phyloP scores from a whole-genome alignment of 768 basidiomycete species.

The Naematelia aurantialba region DNA sequence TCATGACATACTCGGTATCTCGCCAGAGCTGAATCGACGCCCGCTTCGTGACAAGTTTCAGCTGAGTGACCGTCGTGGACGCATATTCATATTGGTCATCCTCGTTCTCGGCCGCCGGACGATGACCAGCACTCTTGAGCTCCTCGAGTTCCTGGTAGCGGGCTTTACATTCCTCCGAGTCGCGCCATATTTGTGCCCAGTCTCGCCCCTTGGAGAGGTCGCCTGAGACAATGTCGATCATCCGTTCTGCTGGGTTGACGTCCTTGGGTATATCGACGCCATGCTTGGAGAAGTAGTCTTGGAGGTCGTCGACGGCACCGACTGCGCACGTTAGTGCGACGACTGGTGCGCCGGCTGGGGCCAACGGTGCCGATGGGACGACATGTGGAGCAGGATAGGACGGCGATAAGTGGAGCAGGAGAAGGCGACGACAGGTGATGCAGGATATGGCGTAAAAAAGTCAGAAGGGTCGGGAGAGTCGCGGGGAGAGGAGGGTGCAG shows the following conservation, averaged over 20 bases:
- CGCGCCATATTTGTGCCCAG: slow-evolving; percentile 77
- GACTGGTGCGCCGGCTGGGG: too few species aligned
- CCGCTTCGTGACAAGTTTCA: slow-evolving; percentile 38
- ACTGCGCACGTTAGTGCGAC: slow-evolving; percentile 1
- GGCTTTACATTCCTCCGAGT: slow-evolving; percentile 58
- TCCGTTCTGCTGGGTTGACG: slow-evolving; percentile 71
- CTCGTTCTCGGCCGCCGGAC: slow-evolving; percentile 50
- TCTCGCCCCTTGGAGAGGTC: slow-evolving; percentile 65
- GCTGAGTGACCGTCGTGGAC: slow-evolving; percentile 64
- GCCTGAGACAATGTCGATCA: slow-evolving; percentile 60
- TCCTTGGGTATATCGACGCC: slow-evolving; percentile 60
- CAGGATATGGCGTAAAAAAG: slow-evolving; percentile 75
- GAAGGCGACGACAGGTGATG: slow-evolving; percentile 61
- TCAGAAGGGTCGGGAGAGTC: too few species aligned
- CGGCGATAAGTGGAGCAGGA: too few species aligned
- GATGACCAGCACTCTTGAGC: slow-evolving; percentile 55
- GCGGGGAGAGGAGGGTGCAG: too few species aligned
- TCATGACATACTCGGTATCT: slow-evolving; percentile 50
- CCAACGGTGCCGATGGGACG: too few species aligned
- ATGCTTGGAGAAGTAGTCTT: slow-evolving; percentile 64
- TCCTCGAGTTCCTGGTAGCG: slow-evolving; percentile 53
- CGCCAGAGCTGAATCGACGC: slow-evolving; percentile 58
- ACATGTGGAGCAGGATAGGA: too few species aligned
- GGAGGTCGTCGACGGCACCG: slow-evolving; percentile 28
- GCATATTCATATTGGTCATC: slow-evolving; percentile 49